Conservation (phyloP, 2,329 filamentous ascomycete species). For the Fusarium metavorans region DNA sequence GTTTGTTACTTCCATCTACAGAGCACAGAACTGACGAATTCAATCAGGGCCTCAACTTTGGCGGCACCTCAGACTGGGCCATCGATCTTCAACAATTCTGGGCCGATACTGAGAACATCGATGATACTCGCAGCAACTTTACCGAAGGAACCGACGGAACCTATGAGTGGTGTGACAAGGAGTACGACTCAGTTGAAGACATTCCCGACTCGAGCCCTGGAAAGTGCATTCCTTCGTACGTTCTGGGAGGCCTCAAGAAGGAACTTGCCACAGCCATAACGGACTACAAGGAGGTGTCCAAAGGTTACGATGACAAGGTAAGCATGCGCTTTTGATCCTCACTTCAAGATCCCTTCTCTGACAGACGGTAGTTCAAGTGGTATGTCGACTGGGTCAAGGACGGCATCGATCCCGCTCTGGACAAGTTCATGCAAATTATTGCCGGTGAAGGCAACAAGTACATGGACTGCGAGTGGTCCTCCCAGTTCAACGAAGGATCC, state of each 20-base stretch:
- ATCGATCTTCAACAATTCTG: slow-evolving; percentile 24
- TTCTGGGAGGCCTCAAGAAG: background rate
- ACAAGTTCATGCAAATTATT: background rate
- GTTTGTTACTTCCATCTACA: background rate
- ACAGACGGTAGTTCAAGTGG: background rate
- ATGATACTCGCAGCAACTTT: background rate
- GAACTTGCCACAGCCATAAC: background rate
- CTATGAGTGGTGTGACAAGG: background rate
- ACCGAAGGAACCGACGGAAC: background rate
- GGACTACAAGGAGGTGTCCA: background rate
- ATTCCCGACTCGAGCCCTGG: background rate
- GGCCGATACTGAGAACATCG: background rate
- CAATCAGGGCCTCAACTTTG: slow-evolving; percentile 34
- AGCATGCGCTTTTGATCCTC: background rate
- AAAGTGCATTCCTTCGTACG: background rate
- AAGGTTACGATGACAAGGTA: background rate
- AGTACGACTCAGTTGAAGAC: background rate
- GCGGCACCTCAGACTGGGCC: slow-evolving; percentile 42
- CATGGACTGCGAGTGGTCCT: background rate
- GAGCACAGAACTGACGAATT: background rate
- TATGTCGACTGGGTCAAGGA: background rate
- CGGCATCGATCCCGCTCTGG: background rate
- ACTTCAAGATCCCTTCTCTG: background rate
- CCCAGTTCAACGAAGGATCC: background rate
- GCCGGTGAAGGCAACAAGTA: background rate